phyloP scores from a whole-genome alignment of 768 basidiomycete genomes.

The Rubroboletus satanas region DNA sequence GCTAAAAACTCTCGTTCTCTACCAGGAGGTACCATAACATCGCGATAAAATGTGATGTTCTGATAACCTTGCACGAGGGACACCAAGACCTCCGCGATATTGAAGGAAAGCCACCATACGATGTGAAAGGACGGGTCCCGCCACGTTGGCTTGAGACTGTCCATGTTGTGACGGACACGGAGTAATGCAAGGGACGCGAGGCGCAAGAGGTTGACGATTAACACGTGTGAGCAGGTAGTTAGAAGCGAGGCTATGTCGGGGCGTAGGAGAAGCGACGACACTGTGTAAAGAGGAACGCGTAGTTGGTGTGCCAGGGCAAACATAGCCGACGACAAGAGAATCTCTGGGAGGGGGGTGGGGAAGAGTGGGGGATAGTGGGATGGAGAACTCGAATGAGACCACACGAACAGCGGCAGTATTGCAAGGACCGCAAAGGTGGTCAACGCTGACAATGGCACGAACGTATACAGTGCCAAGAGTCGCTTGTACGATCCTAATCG shows the following conservation, averaged over 20 bases:
- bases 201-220: conserved; percentile 52
- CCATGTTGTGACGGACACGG: conserved; percentile 44
- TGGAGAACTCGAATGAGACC: conserved; percentile 35
- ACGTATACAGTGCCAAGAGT: conserved; percentile 51
- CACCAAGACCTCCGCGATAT: conserved; percentile 60
- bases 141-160: conserved; percentile 47
- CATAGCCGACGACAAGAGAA: conserved; percentile 56
- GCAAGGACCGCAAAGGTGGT: conserved; percentile 50
- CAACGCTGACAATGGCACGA: conserved; percentile 55
- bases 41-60: conserved; percentile 61
- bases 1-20: conserved; percentile 39
- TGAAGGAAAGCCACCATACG: conserved; percentile 76
- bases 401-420: conserved; percentile 45
- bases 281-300: conserved; percentile 31
- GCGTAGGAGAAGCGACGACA: conserved; percentile 33
- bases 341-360: conserved; percentile 62
- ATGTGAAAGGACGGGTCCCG: conserved; percentile 54
- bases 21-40: conserved; percentile 54
- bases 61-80: conserved; percentile 70
- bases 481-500: conserved; percentile 58
- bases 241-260: conserved; percentile 32
- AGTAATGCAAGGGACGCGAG: conserved; percentile 52
- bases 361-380: conserved; percentile 48
- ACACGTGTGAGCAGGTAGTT: conserved; percentile 44
- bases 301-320: conserved; percentile 36